Evolutionary conservation across 331 rosid genomes (phyloP), one percentile per base, ranked within the genome.

Genomic region (Acacia concinna): DNA sequence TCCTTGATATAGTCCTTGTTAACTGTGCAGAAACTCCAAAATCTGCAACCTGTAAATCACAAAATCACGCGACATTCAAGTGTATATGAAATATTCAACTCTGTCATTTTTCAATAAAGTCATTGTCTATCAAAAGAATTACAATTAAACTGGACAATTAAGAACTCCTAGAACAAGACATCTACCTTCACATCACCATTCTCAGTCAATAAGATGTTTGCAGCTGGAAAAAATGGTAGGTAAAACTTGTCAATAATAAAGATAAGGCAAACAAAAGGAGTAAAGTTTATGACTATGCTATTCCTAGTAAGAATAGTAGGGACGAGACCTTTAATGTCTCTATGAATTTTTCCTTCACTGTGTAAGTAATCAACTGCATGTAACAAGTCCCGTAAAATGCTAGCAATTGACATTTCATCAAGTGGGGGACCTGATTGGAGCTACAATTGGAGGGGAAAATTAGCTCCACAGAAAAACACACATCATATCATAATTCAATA

Each of bases 11-110:
- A 56, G 99, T 96, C 92, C 98, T 91, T 11, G 99, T 96, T 78
- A 96, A 85, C 82, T 96, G 97, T n/a, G 99, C 99, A 66, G 99
- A 93, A 85, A 96, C 99, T 59, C 99, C 99, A 88, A 96, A 96
- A 88, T 96, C 99, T 69, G 98, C 98, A 80, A 96, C 99, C 98
- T 96, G 86, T 83, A 35, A 74, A 63, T 78, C 81, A 88, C 79
- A 74, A 52, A 27, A 75, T 80, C 73, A 78, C 75, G 71, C 76
- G 71, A 75, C 62, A 41, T 75, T 84, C 71, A 67, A 7, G 28
- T 54, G 28, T 30, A 17, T 51, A 44, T 73, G 74, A 81, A 70
- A 78, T 68, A 40, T 78, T 82, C 68, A 71, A 23, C 77, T 15
- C 35, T 75, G 77, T 74, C 79, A 35, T 43, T 78, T 74, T 71